Evolutionary conservation across 1,284 basidiomycete species (phyloP), one percentile per base, ranked within the genome.

Genomic region (Chiua sp.): DNA sequence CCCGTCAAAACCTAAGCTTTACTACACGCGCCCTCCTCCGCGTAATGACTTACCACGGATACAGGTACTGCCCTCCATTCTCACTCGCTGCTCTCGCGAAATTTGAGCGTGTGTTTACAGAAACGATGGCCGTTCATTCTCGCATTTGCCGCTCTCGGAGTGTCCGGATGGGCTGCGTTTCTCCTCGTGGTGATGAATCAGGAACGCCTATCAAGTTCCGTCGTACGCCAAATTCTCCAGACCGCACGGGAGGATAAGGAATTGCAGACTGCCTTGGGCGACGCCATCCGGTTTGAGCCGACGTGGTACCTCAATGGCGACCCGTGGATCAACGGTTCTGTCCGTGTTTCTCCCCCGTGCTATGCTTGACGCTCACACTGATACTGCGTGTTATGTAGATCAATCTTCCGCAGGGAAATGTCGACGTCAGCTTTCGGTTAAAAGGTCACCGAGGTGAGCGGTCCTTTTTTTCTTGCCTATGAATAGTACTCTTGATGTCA

Each of bases 301-400:
- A 82, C 86, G 47, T 91, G 89, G 89, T 91, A 86, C 78, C 74
- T 92, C 65, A 91, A 91, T 65, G 90, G 91, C 4, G 86, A 90
- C 65, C 90, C 91, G 4, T 83, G 82, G 75, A 85, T 93, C 48
- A 78, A 79, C 53, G 91, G 91, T 42, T 80, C 83, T 65, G 91
- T 91, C 64, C 59, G 84, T 80, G 10, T 42, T 58, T 46, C 22
- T 7, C 12, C 12, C 13, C 32, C 22, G 8, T 26, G 7, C 13
- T 15, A 35, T 35, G 22, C 33, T 60, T 51, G 60, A 48, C 42
- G 13, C 23, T n/a, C n/a, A n/a, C n/a, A n/a, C n/a, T n/a, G n/a
- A 30, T 51, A 12, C 35, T 37, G 48, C 11, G 42, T 22, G 44
- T 23, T 52, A 3, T 53, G 22, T 57, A 92, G 91, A 85, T 92